These are phyloP conservation scores for Nemania sp. DNA, from an alignment of 2,329 filamentous ascomycete genomes.

Conservation along the genomic window DNA sequence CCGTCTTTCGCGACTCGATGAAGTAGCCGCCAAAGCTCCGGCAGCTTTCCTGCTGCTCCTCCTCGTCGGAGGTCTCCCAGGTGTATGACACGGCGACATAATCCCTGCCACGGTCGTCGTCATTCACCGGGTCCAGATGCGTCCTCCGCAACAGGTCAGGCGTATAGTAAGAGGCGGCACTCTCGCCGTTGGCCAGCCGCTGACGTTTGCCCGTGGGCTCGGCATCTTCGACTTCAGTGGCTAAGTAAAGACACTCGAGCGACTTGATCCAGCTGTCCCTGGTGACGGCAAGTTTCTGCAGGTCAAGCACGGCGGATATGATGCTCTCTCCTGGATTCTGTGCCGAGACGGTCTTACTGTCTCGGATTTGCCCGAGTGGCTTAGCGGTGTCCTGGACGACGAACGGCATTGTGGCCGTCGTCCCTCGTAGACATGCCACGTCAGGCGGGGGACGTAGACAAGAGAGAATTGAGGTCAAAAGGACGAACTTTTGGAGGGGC, in stretches of 20 bases:
- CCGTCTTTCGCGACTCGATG: slow-evolving; percentile 33
- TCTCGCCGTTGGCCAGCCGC: slow-evolving; percentile 30
- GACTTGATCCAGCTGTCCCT: slow-evolving; percentile 38
- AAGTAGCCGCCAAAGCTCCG: slow-evolving; percentile 29
- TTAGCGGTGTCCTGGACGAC: slow-evolving; percentile 38
- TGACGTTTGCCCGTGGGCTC: slow-evolving; percentile 36
- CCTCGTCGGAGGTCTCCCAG: slow-evolving; percentile 36
- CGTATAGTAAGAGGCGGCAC: slow-evolving; percentile 24
- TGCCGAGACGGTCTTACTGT: slow-evolving; percentile 19
- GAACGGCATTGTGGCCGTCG: slow-evolving; percentile 22
- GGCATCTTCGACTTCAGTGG: slow-evolving; percentile 18
- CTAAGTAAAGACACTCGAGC: slow-evolving; percentile 37
- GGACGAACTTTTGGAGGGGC: not conserved
- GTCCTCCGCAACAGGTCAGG: slow-evolving; percentile 33
- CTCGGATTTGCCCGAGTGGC: slow-evolving; percentile 37
- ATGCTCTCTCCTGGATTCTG: slow-evolving; percentile 23
- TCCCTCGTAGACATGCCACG: slow-evolving; percentile 36
- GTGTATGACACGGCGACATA: slow-evolving; percentile 41
- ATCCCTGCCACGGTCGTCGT: slow-evolving; percentile 28
- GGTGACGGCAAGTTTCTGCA: slow-evolving; percentile 31
- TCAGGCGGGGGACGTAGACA: not conserved
- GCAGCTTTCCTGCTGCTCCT: slow-evolving; percentile 24
- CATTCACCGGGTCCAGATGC: slow-evolving; percentile 32
- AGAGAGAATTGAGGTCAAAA: not conserved
- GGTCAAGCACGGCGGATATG: slow-evolving; percentile 34